Percentiles rank a stretch among this genome's conserved stretches.
Conservation (phyloP, 1,284 basidiomycete species). For the Stygiomarasmius scandens region DNA sequence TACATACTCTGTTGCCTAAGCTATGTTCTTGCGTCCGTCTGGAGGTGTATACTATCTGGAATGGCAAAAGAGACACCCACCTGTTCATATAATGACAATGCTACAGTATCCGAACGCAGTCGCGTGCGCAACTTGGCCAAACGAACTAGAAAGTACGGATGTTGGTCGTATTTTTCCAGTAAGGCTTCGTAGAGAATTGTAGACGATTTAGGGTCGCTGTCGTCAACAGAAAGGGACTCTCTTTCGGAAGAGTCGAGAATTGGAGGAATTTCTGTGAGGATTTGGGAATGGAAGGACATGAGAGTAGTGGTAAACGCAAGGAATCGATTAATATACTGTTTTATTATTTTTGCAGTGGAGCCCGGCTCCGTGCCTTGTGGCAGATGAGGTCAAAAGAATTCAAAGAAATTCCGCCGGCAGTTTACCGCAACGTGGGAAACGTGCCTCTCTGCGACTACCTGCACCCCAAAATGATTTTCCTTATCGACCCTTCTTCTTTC, state of each 20-base stretch:
- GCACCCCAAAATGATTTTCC: too few species aligned
- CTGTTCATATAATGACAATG: neutral
- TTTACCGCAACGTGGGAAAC: too few species aligned
- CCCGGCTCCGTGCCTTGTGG: too few species aligned
- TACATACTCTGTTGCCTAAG: neutral
- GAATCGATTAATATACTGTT: too few species aligned
- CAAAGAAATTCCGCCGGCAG: too few species aligned
- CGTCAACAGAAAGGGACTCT: neutral
- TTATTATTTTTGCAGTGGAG: too few species aligned
- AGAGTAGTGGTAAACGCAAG: neutral
- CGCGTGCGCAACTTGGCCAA: neutral
- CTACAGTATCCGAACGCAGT: neutral
- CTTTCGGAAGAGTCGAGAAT: neutral
- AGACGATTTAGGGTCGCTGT: neutral
- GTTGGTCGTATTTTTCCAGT: neutral
- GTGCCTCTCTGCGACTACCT: too few species aligned
- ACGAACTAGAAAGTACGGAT: neutral
- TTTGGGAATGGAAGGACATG: neutral
- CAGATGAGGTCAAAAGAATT: too few species aligned
- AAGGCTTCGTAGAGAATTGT: neutral
- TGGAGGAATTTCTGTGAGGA: neutral
- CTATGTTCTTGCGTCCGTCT: too few species aligned
- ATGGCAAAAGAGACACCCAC: too few species aligned
- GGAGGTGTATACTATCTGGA: too few species aligned
- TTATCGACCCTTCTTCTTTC: too few species aligned